phyloP scores from a whole-genome alignment of 2,329 filamentous ascomycete species.

The Arthrobotrys sinensis region DNA sequence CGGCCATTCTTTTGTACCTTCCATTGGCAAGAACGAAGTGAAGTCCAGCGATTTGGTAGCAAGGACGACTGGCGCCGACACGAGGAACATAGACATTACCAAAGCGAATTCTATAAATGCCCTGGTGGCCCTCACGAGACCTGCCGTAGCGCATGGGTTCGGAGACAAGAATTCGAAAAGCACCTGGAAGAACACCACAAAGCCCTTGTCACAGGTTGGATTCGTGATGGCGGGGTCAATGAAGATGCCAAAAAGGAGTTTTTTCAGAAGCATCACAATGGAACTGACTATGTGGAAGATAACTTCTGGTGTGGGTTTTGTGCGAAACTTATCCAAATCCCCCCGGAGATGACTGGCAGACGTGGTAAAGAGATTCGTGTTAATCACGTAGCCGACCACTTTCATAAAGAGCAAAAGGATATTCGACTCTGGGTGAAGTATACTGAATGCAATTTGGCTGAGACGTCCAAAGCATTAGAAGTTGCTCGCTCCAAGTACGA shows the following conservation, averaged over 20 bases:
- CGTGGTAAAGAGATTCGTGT: conserved; percentile 70
- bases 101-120: conserved; percentile 81
- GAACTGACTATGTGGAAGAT: conserved; percentile 74
- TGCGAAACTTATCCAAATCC: conserved; percentile 72
- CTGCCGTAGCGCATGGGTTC: conserved; percentile 42
- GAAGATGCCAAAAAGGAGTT: conserved; percentile 67
- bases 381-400: conserved; percentile 83
- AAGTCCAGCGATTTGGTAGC: conserved; percentile 84
- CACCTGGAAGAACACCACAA: conserved; percentile 75
- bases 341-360: conserved; percentile 73
- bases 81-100: conserved; percentile 83
- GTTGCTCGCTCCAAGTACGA: conserved; percentile 27
- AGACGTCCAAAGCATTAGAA: conserved; percentile 33
- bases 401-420: conserved; percentile 65
- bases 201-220: conserved; percentile 49
- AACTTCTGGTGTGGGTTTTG: conserved; percentile 94
- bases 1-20: conserved; percentile 88
- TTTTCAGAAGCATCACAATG: conserved; percentile 74
- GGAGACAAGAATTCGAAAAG: conserved; percentile 70
- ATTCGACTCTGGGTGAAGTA: conserved; percentile 57
- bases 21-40: conserved; percentile 68
- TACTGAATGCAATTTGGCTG: conserved; percentile 37
- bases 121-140: conserved; percentile 67
- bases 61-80: conserved; percentile 97
- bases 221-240: conserved; percentile 64